Evolutionary conservation across 2,329 filamentous ascomycete genomes (phyloP), one percentile per base, ranked within the genome.

Genomic region (Alternaria sp.): DNA sequence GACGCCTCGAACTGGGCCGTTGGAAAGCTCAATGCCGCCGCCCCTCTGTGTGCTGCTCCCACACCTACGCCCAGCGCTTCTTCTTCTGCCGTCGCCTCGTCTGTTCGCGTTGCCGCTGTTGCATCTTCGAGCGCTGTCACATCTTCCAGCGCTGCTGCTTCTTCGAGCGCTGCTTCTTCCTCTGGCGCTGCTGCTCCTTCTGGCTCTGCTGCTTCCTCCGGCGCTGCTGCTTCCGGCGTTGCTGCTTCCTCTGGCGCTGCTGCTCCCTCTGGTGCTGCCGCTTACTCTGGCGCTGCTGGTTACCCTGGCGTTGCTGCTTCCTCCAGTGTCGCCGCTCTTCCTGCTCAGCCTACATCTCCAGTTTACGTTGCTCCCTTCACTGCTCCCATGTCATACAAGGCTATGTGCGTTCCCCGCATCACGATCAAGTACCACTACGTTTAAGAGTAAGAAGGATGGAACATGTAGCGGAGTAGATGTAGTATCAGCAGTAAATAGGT

Each of bases 1-100:
- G 65, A 71, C 49, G 70, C 69, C 58, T 65, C 69, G 49, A 67
- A 54, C 59, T 73, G 70, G 70, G 63, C 66, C 55, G 67, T 71
- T 62, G 58, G 61, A 65, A 73, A 70, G 67, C 7, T 72, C 63
- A 67, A 70, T 61, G 67, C 61, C 57, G 61, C 58, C 53, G 62
- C 67, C 50, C 67, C 67, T 66, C 67, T 69, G 40, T 69, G 67
- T 66, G 67, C 65, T 54, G 65, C 61, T 57, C 65, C 67, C 56
- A 66, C 65, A 60, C 60, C 65, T 67, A 67, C 67, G 58, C 60
- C 67, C 12, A 67, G 64, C 62, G 59, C 61, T 67, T 68, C 66
- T 68, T 63, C 67, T 60, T 46, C 66, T 61, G 56, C 54, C 61
- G 63, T 57, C 61, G 57, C 61, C 61, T 63, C 63, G 57, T 67